Conservation (phyloP, 176 grass and related monocot genomes). For the Aegilops longissima region DNA sequence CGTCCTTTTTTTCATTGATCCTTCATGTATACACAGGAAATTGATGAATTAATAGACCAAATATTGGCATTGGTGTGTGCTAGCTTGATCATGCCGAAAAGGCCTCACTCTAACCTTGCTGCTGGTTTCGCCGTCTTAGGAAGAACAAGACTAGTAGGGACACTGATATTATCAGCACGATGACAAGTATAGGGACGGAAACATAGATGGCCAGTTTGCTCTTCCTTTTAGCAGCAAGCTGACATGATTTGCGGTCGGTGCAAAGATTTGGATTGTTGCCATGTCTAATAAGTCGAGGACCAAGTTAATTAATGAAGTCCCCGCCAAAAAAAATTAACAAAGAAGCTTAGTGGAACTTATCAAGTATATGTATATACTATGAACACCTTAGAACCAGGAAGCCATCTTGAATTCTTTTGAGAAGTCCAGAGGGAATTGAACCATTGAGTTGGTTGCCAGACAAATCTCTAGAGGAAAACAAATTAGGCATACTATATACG, state of each 20-base stretch:
- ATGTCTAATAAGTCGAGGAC: neutral
- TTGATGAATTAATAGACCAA: neutral
- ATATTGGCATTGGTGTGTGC: neutral
- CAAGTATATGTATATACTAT: neutral
- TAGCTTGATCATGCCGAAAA: neutral
- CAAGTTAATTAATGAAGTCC: neutral
- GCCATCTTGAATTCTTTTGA: neutral
- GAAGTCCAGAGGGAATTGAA: neutral
- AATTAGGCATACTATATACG: neutral
- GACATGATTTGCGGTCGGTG: neutral
- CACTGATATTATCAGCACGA: neutral
- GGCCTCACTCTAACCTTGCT: neutral
- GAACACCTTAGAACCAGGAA: neutral
- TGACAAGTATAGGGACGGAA: neutral
- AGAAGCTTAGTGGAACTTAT: neutral
- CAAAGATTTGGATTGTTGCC: neutral
- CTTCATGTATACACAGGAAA: neutral
- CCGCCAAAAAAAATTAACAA: neutral
- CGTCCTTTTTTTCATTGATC: neutral
- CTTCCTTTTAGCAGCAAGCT: neutral
- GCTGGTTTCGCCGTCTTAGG: neutral
- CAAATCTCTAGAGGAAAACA: neutral
- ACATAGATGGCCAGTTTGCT: neutral
- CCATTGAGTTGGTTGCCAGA: neutral
- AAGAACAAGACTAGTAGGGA: neutral